These are phyloP conservation scores for Globisporangium parvum DNA, from an alignment of 352 stramenopile genomes.

Conservation along the genomic window DNA sequence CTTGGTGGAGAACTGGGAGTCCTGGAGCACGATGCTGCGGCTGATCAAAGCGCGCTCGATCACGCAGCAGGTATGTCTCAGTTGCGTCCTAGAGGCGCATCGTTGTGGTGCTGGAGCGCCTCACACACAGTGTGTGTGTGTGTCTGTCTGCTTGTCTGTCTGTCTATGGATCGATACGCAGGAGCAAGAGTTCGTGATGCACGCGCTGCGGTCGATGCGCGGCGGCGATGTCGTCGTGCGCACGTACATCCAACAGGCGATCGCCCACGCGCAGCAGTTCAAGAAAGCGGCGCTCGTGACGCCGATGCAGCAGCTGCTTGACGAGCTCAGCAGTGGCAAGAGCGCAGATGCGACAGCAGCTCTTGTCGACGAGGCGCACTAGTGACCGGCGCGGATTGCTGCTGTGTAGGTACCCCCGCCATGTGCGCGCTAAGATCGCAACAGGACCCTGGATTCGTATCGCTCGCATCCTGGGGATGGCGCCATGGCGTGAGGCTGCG, in stretches of 20 bases:
- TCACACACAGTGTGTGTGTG: not conserved
- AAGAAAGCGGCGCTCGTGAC: conserved; percentile 55
- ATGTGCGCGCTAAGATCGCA: too few species aligned
- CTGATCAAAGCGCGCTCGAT: conserved; percentile 69
- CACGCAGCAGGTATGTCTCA: conserved; percentile 49
- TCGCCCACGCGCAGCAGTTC: conserved; percentile 55
- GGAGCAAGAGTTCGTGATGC: conserved; percentile 79
- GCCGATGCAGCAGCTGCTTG: conserved; percentile 37
- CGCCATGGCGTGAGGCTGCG: too few species aligned
- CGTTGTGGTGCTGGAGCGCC: not conserved
- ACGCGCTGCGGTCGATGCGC: conserved; percentile 64
- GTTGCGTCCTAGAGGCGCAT: not conserved
- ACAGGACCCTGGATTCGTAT: too few species aligned
- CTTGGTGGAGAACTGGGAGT: conserved; percentile 80
- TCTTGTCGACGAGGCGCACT: too few species aligned
- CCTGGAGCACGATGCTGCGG: conserved; percentile 77
- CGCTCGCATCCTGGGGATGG: too few species aligned
- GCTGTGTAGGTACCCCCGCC: too few species aligned
- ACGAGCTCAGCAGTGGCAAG: conserved; percentile 11
- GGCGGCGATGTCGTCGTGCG: conserved; percentile 46
- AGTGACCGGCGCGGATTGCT: too few species aligned
- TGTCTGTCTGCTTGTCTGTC: too few species aligned
- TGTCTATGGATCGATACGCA: conserved; percentile 9
- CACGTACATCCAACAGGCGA: conserved; percentile 72
- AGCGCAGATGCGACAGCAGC: too few species aligned